Conservation (phyloP, 768 basidiomycete species). For the Hysterangium stoloniferum region DNA sequence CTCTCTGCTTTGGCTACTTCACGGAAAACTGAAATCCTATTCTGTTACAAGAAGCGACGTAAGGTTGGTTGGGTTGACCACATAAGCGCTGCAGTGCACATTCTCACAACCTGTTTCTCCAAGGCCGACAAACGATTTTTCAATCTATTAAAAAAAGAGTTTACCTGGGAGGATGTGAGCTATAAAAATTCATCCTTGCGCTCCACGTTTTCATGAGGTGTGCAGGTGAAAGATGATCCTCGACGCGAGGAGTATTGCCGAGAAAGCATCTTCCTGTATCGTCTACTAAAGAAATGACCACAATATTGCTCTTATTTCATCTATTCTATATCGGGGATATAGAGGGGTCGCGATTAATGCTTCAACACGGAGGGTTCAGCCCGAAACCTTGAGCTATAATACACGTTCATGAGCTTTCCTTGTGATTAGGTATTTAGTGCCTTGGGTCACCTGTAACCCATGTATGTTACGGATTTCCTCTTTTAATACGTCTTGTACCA, state of each 20-base stretch:
- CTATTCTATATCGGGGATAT: too few species aligned
- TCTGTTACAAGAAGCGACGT: slow-evolving; percentile 91
- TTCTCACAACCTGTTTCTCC: neutral
- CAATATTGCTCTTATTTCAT: neutral
- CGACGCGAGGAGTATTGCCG: slow-evolving; percentile 45
- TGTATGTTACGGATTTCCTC: slow-evolving; percentile 88
- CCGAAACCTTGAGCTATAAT: slow-evolving; percentile 38
- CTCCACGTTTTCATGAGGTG: neutral
- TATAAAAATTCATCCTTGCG: neutral
- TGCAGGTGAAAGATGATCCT: slow-evolving; percentile 61
- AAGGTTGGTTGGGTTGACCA: slow-evolving; percentile 46
- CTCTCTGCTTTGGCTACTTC: slow-evolving; percentile 49
- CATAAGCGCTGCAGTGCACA: too few species aligned
- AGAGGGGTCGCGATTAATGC: too few species aligned
- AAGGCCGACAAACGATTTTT: slow-evolving; percentile 91
- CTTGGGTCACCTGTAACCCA: slow-evolving; percentile 74
- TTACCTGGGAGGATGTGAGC: slow-evolving; percentile 60
- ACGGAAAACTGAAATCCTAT: slow-evolving; percentile 58
- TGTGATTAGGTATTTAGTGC: slow-evolving; percentile 7
- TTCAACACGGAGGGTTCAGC: too few species aligned
- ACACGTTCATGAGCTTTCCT: neutral
- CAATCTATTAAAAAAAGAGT: slow-evolving; percentile 64
- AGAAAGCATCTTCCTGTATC: slow-evolving; percentile 62
- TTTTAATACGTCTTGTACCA: slow-evolving; percentile 82
- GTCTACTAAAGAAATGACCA: slow-evolving; percentile 26